Evolutionary conservation across 129 eudicot species (phyloP), one percentile per base, ranked within the genome.

Genomic region (Artemisia annua): DNA sequence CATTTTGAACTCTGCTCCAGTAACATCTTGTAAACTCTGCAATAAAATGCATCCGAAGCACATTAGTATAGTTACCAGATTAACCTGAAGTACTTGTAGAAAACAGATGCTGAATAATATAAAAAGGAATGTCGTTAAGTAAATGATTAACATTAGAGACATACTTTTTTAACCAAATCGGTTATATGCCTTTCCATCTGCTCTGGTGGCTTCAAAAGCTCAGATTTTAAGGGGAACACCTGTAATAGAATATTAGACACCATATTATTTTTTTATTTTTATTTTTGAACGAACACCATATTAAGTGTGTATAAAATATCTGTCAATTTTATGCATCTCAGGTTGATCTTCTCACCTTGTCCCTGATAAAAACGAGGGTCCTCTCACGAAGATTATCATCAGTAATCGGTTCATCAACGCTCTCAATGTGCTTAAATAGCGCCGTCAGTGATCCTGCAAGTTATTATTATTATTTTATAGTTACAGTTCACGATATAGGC

Each of bases 161-260:
- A 56, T 79, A 93, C 97, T 79, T 86, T 93, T 69, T 89, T 93
- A 57, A 93, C 87, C 73, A 93, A 79, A 81, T 93, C 96, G 75
- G 98, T 93, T 71, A 89, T 90, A 72, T 89, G 98, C 63, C 96
- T 84, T 81, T 93, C 98, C 98, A 93, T 93, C 76, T 82, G 87
- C 67, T 89, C 98, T 53, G 80, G 84, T 18, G 98, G 98, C 87
- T 87, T 93, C 71, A 93, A 78, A 69, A 93, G 92, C 80, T 93
- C 98, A 30, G 95, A 73, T 79, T 87, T 93, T 14, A 93, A 67
- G 76, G 97, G 97, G 78, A 93, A 93, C 70, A 93, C 97, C 98
- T 93, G 85, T 72, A 74, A 64, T 61, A 48, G 48, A 76, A 72
- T 32, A 46, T 71, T 46, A 66, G 3, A 59, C n/a, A 48, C 28